phyloP scores from a whole-genome alignment of 495 filamentous ascomycete species.

The Cetradonia linearis region DNA sequence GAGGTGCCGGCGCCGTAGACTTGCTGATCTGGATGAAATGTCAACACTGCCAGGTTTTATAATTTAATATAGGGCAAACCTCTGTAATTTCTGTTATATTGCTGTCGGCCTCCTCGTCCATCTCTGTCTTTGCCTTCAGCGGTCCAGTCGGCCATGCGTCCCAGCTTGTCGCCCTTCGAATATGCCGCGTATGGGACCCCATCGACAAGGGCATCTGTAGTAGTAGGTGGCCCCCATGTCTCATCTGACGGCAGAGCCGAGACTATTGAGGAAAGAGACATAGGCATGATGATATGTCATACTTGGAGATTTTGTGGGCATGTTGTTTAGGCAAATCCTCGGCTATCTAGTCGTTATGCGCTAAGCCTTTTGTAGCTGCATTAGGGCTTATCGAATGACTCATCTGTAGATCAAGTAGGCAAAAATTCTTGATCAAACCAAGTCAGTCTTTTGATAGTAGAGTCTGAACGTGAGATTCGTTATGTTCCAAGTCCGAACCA shows the following conservation, averaged over 20 bases:
- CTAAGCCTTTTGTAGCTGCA: not conserved
- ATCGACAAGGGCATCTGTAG: slow-evolving; percentile 73
- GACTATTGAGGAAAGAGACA: slow-evolving; percentile 50
- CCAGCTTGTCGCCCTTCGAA: slow-evolving; percentile 96
- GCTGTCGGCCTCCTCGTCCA: slow-evolving; percentile 65
- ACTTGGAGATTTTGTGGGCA: slow-evolving; percentile 5
- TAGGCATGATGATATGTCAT: slow-evolving; percentile 16
- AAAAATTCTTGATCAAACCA: not conserved
- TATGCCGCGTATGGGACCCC: slow-evolving; percentile 96
- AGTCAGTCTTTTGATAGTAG: not conserved
- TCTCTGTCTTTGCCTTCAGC: slow-evolving; percentile 82
- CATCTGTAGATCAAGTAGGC: too few species aligned
- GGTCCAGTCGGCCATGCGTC: slow-evolving; percentile 99
- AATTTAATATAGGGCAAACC: slow-evolving; percentile 41
- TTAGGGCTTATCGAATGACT: not conserved
- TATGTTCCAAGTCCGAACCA: not conserved
- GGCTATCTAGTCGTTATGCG: slow-evolving; percentile 5
- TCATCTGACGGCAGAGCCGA: slow-evolving; percentile 53
- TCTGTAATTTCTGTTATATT: slow-evolving; percentile 86
- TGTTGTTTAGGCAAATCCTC: slow-evolving; percentile 2
- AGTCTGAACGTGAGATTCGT: not conserved
- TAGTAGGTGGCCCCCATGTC: slow-evolving; percentile 74
- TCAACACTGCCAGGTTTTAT: not conserved
- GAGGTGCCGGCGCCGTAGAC: slow-evolving; percentile 87
- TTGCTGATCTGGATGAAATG: slow-evolving; percentile 63